Evolutionary conservation across 805 yeast species (phyloP), one percentile per base, ranked within the genome.

Genomic region (Spathaspora hagerdaliae): DNA sequence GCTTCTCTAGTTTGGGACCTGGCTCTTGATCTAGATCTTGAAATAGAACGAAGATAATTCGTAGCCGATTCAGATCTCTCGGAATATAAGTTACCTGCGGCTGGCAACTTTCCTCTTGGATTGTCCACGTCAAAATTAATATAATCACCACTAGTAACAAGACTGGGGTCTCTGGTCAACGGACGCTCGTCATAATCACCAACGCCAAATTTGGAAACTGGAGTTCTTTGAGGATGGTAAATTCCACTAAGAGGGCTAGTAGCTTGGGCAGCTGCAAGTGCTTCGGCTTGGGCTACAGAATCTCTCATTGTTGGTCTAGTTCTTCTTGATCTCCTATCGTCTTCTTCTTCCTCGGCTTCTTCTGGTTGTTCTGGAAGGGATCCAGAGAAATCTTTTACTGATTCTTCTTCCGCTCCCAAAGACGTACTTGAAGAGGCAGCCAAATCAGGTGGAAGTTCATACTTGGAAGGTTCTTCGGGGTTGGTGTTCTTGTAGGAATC

Each of bases 401-500:
- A 43, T 48, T 46, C 51, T 32, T 42, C 38, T 37, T 46, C 42
- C 3, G 32, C 12, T 3, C 12, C 9, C 29, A 12, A 7, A 27
- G 42, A 15, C 24, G 38, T 46, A 5, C 51, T 52, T 45, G 69
- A 59, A 38, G 59, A 70, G 1, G 74, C 65, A 6, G 52, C 55
- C 45, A 71, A 60, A 40, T 61, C 71, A 1, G 75, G 67, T 15
- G 76, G 76, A 39, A 71, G 63, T 48, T 71, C 71, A 47, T 70
- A 73, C 45, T 65, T 67, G 13, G 68, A 56, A 27, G 75, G 79
- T 41, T 73, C 73, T 39, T 73, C 76, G 12, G 63, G 62, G 41
- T 73, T 69, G 9, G 81, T 78, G 54, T 78, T 76, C 54, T 83
- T 86, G 58, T 85, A 85, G 1, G 90, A 81, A 51, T 84, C 91